Conservation (phyloP, 352 stramenopile genomes). For the Globisporangium takayamanum region DNA sequence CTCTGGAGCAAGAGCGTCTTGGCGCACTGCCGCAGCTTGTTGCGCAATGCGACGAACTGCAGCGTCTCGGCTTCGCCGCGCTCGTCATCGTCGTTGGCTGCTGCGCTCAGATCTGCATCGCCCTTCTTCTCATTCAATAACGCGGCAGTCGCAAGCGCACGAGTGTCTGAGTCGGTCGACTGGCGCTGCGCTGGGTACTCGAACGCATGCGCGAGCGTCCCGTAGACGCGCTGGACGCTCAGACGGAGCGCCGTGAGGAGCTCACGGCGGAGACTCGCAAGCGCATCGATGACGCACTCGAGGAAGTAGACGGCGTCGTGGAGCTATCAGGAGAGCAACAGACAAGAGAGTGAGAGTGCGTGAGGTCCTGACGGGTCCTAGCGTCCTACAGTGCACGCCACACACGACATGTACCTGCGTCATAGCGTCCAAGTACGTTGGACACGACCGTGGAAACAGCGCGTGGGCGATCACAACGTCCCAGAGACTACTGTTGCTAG, state of each 20-base stretch:
- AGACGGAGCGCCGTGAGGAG: constrained; percentile 22
- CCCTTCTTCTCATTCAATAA: background rate
- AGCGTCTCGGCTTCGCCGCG: constrained; percentile 25
- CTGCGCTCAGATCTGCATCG: constrained; percentile 6
- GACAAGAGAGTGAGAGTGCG: background rate
- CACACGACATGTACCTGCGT: constrained; percentile 21
- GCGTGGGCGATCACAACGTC: constrained; percentile 18
- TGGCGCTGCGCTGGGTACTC: constrained; percentile 22
- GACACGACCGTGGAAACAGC: constrained; percentile 24
- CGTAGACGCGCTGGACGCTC: constrained; percentile 29
- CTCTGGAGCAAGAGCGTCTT: constrained; percentile 26
- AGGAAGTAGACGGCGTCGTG: constrained; percentile 32
- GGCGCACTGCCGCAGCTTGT: constrained; percentile 30
- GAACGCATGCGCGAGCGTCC: constrained; percentile 19
- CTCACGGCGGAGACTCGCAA: constrained; percentile 10
- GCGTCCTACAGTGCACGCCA: background rate
- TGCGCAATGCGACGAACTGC: constrained; percentile 29
- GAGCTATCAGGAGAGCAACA: constrained; percentile 14
- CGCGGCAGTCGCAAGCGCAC: background rate
- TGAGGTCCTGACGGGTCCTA: background rate
- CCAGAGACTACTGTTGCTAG: constrained; percentile 17
- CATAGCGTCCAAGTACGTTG: constrained; percentile 29
- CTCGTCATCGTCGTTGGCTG: constrained; percentile 19
- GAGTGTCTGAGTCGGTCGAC: too few relatives aligned
- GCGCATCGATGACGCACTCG: constrained; percentile 24